Percentiles rank a stretch among this genome's conserved stretches.
These are phyloP conservation scores for Apocynum venetum DNA, from an alignment of 257 asterid genomes.

Conservation along the genomic window DNA sequence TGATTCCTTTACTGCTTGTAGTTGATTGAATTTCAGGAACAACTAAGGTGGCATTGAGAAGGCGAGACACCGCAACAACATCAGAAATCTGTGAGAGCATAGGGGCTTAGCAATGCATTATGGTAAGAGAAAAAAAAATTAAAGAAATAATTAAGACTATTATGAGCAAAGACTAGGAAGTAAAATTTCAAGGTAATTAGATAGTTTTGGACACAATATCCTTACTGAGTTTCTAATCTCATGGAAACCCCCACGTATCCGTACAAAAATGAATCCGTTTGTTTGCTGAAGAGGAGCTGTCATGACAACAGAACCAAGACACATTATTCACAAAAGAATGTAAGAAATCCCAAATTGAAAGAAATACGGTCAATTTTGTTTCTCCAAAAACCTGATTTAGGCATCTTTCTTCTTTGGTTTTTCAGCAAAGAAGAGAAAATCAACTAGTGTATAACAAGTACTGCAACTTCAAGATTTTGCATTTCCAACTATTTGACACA, in stretches of 20 bases:
- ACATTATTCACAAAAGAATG: not conserved
- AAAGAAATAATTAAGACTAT: not conserved
- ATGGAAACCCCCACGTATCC: constrained; percentile 94
- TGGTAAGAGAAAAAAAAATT: not conserved
- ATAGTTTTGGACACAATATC: not conserved
- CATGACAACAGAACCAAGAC: constrained; percentile 12
- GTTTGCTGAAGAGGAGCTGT: constrained; percentile 65
- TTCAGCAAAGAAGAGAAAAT: not conserved
- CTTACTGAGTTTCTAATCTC: constrained; percentile 94
- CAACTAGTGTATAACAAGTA: not conserved
- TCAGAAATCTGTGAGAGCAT: constrained; percentile 63
- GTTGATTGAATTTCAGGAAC: constrained; percentile 97
- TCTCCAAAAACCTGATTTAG: not conserved
- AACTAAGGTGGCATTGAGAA: constrained; percentile 89
- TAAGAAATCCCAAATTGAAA: not conserved
- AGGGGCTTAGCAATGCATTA: constrained; percentile 1
- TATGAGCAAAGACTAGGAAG: not conserved
- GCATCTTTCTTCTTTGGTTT: not conserved
- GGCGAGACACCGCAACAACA: constrained; percentile 84
- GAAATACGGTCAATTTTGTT: not conserved
- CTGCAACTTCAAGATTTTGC: not conserved
- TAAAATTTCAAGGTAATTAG: not conserved
- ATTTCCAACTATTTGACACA: not conserved
- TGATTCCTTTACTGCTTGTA: constrained; percentile 95
- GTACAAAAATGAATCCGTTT: constrained; percentile 69